These are phyloP conservation scores for Cokeromyces recurvatus DNA, from an alignment of 371 early-diverging fungal species.

Conservation along the genomic window DNA sequence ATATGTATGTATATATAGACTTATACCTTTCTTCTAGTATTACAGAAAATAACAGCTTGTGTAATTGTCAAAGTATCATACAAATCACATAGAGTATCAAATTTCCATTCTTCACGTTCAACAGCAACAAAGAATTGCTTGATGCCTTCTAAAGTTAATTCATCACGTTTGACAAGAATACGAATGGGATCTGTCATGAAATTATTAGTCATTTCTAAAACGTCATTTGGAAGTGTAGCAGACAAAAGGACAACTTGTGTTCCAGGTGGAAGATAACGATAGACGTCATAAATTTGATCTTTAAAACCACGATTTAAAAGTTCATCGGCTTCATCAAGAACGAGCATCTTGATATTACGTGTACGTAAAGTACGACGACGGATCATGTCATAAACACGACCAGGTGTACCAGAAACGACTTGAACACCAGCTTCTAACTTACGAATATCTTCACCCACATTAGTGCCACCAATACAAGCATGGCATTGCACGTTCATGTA, in stretches of 20 bases:
- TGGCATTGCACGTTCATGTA: conserved; percentile 93
- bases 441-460: conserved; percentile 86
- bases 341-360: conserved; percentile 91
- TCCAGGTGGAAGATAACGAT: conserved; percentile 85
- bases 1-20: too few relatives aligned
- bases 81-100: conserved; percentile 94
- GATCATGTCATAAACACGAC: conserved; percentile 99
- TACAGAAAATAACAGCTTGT: conserved; percentile 99
- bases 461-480: conserved; percentile 98
- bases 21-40: conserved; percentile 94
- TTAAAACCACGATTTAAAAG: conserved; percentile 97
- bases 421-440: conserved; percentile 88
- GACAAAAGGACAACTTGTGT: conserved; percentile 98
- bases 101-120: conserved; percentile 95
- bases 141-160: conserved; percentile 99
- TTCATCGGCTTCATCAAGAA: conserved; percentile 99
- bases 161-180: conserved; percentile 99
- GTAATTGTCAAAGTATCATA: conserved; percentile 96
- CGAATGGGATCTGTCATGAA: conserved; percentile 98
- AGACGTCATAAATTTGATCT: conserved; percentile 98
- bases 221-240: conserved; percentile 97
- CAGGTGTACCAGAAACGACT: conserved; percentile 99
- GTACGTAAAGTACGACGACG: conserved; percentile 84
- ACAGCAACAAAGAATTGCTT: conserved; percentile 99
- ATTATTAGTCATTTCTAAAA: conserved; percentile 94